Evolutionary conservation across 2,329 filamentous ascomycete genomes (phyloP).

Genomic region (Diaporthe aspalathi): DNA sequence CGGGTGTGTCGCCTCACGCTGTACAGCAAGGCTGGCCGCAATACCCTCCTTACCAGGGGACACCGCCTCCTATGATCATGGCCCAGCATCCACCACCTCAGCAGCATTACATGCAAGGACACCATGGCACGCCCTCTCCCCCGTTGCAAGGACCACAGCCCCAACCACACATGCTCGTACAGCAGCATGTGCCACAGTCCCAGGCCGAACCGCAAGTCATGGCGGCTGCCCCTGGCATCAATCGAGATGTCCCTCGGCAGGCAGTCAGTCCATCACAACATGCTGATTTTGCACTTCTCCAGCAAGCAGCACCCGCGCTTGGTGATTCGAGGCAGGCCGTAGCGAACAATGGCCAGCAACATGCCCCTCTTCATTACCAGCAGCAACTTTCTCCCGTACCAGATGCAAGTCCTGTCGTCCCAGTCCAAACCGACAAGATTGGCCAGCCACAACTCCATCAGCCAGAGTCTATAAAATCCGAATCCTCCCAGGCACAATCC

Average conservation of each 20-base stretch:
- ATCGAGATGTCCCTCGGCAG: constrained; percentile 26
- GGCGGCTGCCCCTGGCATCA: neutral
- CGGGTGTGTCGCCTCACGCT: constrained; percentile 33
- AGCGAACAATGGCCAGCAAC: neutral
- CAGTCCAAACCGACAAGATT: constrained; percentile 18
- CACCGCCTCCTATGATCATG: constrained; percentile 33
- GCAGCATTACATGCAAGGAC: constrained; percentile 37
- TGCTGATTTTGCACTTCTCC: neutral
- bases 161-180: constrained; percentile 21
- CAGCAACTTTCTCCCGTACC: constrained; percentile 27
- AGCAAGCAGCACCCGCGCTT: constrained; percentile 20
- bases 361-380: neutral
- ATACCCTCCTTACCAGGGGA: constrained; percentile 35
- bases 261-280: constrained; percentile 3
- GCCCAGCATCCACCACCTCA: constrained; percentile 33
- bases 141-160: constrained; percentile 23
- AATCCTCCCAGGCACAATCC: constrained; percentile 1
- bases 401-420: constrained; percentile 4
- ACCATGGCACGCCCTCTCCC: constrained; percentile 22
- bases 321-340: constrained; percentile 2
- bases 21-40: constrained; percentile 35
- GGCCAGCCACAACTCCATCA: constrained; percentile 27
- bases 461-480: constrained; percentile 22
- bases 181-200: constrained; percentile 22
- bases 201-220: neutral